A percentile compares a stretch with the other conserved stretches of the same genome.
Evolutionary conservation across 2,329 filamentous ascomycete species (phyloP).

Genomic region (Beauveria sp.): DNA sequence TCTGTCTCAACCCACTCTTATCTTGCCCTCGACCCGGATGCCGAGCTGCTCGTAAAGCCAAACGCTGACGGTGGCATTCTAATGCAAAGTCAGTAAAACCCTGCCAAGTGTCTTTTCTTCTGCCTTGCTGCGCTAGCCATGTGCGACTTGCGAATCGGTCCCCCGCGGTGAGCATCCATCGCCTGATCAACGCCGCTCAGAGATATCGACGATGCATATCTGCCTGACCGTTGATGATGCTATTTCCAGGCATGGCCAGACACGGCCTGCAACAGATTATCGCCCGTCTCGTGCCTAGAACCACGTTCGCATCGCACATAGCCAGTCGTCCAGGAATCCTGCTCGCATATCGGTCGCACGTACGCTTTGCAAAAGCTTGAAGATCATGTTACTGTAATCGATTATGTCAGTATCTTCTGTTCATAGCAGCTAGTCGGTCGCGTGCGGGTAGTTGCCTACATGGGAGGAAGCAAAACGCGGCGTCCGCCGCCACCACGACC

Average conservation of each 20-base stretch:
- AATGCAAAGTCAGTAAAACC: slow-evolving; percentile 19
- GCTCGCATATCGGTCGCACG: slow-evolving; percentile 18
- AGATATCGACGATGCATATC: no score
- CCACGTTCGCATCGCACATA: neutral
- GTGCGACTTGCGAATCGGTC: neutral
- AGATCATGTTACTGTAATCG: slow-evolving; percentile 36
- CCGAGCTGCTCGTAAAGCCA: slow-evolving; percentile 96
- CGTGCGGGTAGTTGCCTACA: slow-evolving; percentile 26
- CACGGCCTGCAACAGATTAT: neutral
- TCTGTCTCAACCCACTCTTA: slow-evolving; percentile 58
- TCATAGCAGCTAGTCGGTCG: neutral
- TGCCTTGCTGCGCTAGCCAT: neutral
- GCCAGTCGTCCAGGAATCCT: slow-evolving; percentile 20
- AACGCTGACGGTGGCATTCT: slow-evolving; percentile 79
- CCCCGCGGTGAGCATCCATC: neutral
- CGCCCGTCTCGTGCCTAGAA: neutral
- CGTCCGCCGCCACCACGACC: slow-evolving; percentile 53
- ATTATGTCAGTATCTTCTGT: slow-evolving; percentile 13
- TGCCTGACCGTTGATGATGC: neutral
- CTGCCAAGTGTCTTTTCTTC: neutral
- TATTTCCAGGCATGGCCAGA: neutral
- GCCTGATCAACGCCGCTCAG: neutral
- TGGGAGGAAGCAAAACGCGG: slow-evolving; percentile 53
- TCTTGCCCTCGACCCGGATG: slow-evolving; percentile 92
- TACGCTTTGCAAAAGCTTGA: slow-evolving; percentile 69